Base-by-base conservation (phyloP, 768 basidiomycete genomes). In the Podaxis rugospora region DNA sequence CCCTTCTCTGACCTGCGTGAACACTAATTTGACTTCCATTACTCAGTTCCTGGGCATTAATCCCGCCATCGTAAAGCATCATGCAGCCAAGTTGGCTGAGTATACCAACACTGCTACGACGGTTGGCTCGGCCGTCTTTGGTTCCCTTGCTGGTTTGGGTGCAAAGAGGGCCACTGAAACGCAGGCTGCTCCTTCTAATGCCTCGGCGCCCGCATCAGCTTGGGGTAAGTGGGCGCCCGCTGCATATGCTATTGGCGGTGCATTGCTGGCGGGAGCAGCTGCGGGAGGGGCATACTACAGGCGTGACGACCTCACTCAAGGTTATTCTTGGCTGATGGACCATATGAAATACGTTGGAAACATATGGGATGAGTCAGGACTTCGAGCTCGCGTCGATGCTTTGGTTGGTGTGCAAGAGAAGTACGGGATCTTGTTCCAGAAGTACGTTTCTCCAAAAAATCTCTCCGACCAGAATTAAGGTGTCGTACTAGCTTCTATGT, bases 331-430 rank as follows among this genome's bases (percentile, higher is more conserved):
- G 87, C 87, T 87, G 2, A 86, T 81, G 32, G 94, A 95, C 66
- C 95, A 98, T 71, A 84, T 97, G 85, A 90, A 88, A 68, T 98
- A 89, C 71, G 87, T 95, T 7, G 85, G 90, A 46, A 90, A 80
- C 65, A 74, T 97, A 32, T 96, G 94, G 95, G 87, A 95, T 66
- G 84, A 87, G 65, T 78, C 79, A 21, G 77, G 75, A 9, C 75
- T 95, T 73, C 78, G 78, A 40, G 73, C 69, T 60, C 80, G 95
- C 21, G 66, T 96, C 55, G 83, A 87, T 27, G 76, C 75, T 28
- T 72, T 97, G 54, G 72, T 89, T 47, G 77, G 79, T 52, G 77
- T 87, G 47, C 85, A 90, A 58, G 75, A 83, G 54, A 73, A 81
- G 50, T 76, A 84, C 64, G 86, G 88, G 1, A 82, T 95, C 28